These are phyloP conservation scores for Myriosclerotinia curreyana DNA, from an alignment of 2,329 filamentous ascomycete species.

Conservation along the genomic window DNA sequence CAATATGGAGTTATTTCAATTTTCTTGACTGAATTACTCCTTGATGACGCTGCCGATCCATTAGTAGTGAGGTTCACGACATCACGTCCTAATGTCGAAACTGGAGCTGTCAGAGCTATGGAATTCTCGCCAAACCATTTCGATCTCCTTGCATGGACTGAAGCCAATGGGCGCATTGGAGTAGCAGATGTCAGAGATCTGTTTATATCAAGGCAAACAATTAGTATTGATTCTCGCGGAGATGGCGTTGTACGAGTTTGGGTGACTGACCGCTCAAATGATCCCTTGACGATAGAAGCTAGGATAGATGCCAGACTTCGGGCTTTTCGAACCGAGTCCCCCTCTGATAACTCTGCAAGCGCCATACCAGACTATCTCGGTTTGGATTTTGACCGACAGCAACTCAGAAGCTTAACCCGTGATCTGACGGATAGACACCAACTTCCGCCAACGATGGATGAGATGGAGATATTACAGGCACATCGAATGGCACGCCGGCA, in stretches of 20 bases:
- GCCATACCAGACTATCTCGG: conserved; percentile 37
- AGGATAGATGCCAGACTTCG: conserved; percentile 37
- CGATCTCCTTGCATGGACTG: conserved; percentile 90
- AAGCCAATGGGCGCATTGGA: conserved; percentile 75
- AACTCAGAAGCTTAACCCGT: conserved; percentile 32
- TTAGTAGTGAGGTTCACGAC: conserved; percentile 75
- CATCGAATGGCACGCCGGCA: conserved; percentile 52
- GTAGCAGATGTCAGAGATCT: conserved; percentile 69
- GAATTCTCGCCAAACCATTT: conserved; percentile 85
- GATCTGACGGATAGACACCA: conserved; percentile 46
- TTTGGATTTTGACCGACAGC: conserved; percentile 33
- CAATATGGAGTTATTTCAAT: conserved; percentile 78
- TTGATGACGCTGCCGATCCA: conserved; percentile 50
- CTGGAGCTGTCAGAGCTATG: conserved; percentile 84
- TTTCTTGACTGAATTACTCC: conserved; percentile 57
- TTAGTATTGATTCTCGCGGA: conserved; percentile 59
- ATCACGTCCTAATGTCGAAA: conserved; percentile 54
- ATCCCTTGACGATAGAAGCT: conserved; percentile 31
- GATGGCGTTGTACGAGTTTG: conserved; percentile 45
- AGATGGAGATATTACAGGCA: conserved; percentile 56
- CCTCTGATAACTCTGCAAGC: conserved; percentile 26
- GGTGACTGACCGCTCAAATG: conserved; percentile 31
- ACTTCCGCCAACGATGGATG: conserved; percentile 51
- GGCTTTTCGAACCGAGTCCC: conserved; percentile 31
- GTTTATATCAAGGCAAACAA: conserved; percentile 64